Evolutionary conservation across 1,284 basidiomycete species (phyloP), one percentile per base, ranked within the genome.

Genomic region (Apiotrichum akiyoshidainum): DNA sequence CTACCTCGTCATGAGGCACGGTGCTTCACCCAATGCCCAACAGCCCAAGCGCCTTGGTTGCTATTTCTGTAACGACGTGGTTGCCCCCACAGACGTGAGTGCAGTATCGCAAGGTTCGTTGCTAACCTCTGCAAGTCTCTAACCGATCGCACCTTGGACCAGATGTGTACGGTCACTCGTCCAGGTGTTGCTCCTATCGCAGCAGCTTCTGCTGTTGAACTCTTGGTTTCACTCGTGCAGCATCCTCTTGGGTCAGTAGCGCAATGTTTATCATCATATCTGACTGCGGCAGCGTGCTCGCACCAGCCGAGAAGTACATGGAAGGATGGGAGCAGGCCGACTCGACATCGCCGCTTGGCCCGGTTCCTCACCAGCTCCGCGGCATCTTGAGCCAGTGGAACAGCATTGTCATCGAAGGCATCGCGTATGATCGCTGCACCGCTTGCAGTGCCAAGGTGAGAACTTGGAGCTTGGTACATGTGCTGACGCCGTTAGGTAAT

Each of bases 91-190:
- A 26, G 94, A 98, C 74, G 94, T 95, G 21, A 57, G 88, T 34
- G 4, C 19, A 13, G 11, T 6, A 33, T 31, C 14, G 14, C 11
- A 11, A 17, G 13, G 21, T 13, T 39, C n/a, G 19, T 5, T 40
- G 21, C 12, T 13, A 21, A 21, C 33, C 2, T 3, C 26, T 31
- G 26, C 26, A 60, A 96, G 93, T 94, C 91, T 0, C 80, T 98
- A 50, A 89, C 90, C 0, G 94, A 99, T 71, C 83, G 94, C 39
- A 97, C 94, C 1, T 83, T 99, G 31, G 96, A 99, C 74, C 95
- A 99, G 74, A 98, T 98, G 95, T 99, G 96, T 72, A 99, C 96
- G 0, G 96, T 99, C 14, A 97, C 95, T 0, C 81, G 96, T n/a
- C 95, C 96, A 0, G 95, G 95, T 0, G 82, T 98, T 0, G 96